Base-by-base conservation (phyloP, 2,329 filamentous ascomycete species). In the Penicillium sp. region DNA sequence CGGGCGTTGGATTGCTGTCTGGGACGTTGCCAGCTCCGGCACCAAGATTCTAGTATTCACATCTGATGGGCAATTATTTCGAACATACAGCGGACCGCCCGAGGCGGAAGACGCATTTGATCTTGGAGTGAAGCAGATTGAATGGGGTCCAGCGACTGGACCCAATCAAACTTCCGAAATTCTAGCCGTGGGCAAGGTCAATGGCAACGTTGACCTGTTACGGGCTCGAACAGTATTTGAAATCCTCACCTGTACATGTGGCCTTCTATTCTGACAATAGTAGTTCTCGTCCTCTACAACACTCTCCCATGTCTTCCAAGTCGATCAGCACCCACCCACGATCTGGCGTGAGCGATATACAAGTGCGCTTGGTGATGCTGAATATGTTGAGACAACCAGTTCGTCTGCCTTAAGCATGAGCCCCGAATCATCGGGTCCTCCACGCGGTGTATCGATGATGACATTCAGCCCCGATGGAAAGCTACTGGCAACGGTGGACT, bases 1-100 rank as follows among this genome's bases (percentile, higher is more conserved):
- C 56, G 76, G 77, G 3, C 65, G 67, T 42, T 81, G 77, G 77
- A 61, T 80, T 41, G 73, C 70, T 1, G 55, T 79, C 3, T 73
- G 76, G 66, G 77, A 80, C 49, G 60, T 71, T 20, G 65, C 74
- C 2, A 73, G 70, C 39, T 59, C 63, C 5, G 71, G 72, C 6
- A 72, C 71, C 22, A 71, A 67, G 37, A 54, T 79, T 8, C 58
- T 71, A 37, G 67, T 80, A 27, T 77, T 74, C 48, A 80, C 77
- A 1, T 73, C 76, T 2, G 75, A 79, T 49, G 77, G 76, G 1
- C 69, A 79, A 45, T 62, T 73, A 3, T 80, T 74, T 57, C 69
- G 74, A 37, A 73, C 70, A 0, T 75, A 74, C 44, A 62, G 62
- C 3, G 68, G 69, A 3, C 53, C 56, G 5, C 42, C 55, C 4